Evolutionary conservation across 768 basidiomycete species (phyloP).

Genomic region (Rhizopogon vesiculosus): DNA sequence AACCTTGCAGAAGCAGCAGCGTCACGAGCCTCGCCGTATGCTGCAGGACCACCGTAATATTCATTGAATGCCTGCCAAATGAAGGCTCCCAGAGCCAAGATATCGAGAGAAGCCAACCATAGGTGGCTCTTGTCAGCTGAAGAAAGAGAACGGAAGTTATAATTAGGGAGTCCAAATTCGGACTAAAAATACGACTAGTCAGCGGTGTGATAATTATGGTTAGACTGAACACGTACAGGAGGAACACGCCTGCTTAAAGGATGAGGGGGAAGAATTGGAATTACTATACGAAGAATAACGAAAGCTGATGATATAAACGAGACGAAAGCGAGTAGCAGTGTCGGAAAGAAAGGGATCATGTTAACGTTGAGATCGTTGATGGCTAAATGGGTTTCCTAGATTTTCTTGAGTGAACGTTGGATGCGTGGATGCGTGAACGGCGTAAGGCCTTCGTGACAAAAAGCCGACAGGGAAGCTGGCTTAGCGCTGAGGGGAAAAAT

Average conservation of each 20-base stretch:
- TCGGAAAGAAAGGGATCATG: conserved; percentile 67
- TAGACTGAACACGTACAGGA: conserved; percentile 44
- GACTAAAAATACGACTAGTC: conserved; percentile 39
- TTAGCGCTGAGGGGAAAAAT: conserved; percentile 11
- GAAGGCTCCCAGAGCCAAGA: conserved; percentile 58
- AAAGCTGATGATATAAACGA: conserved; percentile 73
- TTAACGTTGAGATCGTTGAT: conserved; percentile 17
- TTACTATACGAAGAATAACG: conserved; percentile 69
- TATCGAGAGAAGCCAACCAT: conserved; percentile 67
- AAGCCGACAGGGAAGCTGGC: conserved; percentile 29
- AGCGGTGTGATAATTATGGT: conserved; percentile 2
- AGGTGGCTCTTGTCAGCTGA: conserved; percentile 66
- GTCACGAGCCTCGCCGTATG: conserved; percentile 40
- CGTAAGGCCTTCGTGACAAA: conserved; percentile 34
- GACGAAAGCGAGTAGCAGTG: conserved; percentile 62
- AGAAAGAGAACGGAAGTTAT: conserved; percentile 53
- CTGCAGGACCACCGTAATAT: conserved; percentile 41
- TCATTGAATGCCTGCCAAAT: conserved; percentile 63
- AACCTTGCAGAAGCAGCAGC: conserved; percentile 52
- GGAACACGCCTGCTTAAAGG: conserved; percentile 70
- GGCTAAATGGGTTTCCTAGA: not conserved
- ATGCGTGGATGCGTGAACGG: conserved; percentile 27
- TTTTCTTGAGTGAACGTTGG: conserved; percentile 16
- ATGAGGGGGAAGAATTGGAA: conserved; percentile 71
- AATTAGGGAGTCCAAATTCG: conserved; percentile 69